Evolutionary conservation across 2,329 filamentous ascomycete genomes (phyloP), one percentile per base, ranked within the genome.

Genomic region (Aspergillus pseudoterreus): DNA sequence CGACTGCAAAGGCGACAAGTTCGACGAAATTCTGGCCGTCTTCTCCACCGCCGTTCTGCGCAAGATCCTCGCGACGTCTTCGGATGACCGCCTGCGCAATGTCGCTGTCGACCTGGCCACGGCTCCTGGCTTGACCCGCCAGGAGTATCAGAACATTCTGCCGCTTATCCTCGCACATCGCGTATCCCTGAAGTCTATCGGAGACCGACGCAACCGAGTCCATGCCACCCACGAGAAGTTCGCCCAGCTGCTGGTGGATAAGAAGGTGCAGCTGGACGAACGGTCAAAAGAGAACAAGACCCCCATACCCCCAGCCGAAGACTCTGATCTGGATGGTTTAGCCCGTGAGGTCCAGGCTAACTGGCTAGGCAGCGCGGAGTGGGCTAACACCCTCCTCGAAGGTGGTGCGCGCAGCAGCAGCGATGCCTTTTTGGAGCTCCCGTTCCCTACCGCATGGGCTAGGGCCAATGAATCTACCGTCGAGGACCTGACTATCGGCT

Each of bases 1-100:
- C 66, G 92, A 99, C 62, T 99, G 94, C 73, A 92, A 88, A 59
- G 92, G 92, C 5, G 91, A 96, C 49, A 86, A 90, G 57, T 82
- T 97, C 49, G 91, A 92, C 66, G 94, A 99, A 65, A 75, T 96
- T 1, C 78, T 97, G 24, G 84, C 90, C 3, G 78, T 84, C 0
- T 95, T 99, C 63, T 96, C 92, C 1, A 88, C 88, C 12, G 82
- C 84, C 0, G 91, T 96, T 0, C 70, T 97, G 55, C 88, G 88
- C 64, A 90, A 86, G 63, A 71, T 82, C 1, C 71, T 88, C 1
- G 74, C 78, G 39, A 66, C 75, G 68, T 38, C 67, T 69, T 17
- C 52, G 22, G 53, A 58, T 6, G 70, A 71, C 35, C 66, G 70
- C 36, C 65, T 75, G 47, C 73, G 75, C 38, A 77, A 80, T 9